Evolutionary conservation across 2,329 filamentous ascomycete species (phyloP).

Genomic region (Aurifilum marmelostoma): DNA sequence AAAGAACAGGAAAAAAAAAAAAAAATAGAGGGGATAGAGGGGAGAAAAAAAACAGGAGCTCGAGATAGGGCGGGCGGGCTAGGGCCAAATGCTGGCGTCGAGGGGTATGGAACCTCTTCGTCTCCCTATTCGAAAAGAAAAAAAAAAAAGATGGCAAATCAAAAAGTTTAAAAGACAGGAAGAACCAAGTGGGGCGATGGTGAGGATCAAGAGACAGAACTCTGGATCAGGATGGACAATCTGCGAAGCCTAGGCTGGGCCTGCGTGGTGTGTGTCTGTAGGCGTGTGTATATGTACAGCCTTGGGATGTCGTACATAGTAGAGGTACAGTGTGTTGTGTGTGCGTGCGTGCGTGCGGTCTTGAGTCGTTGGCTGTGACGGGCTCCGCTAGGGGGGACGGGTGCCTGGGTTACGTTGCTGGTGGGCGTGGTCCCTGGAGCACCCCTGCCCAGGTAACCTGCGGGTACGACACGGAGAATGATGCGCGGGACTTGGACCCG

Average conservation of each 20-base stretch:
- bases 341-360: not conserved
- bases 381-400: not conserved
- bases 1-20: not conserved
- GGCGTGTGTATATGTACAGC: not conserved
- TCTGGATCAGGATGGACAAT: not conserved
- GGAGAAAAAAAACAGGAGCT: not conserved
- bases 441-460: not conserved
- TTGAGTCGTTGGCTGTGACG: not conserved
- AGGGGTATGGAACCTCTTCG: not conserved
- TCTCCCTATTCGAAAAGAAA: not conserved
- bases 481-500: not conserved
- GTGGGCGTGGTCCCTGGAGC: not conserved
- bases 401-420: too few species aligned
- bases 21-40: not conserved
- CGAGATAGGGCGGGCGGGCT: not conserved
- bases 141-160: not conserved
- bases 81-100: not conserved
- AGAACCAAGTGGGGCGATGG: conserved; percentile 6
- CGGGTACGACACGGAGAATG: not conserved
- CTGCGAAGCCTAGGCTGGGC: not conserved
- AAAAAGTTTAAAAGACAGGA: too few species aligned
- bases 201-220: not conserved
- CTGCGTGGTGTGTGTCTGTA: too few species aligned
- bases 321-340: not conserved
- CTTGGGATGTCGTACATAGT: not conserved